These are phyloP conservation scores for Elongisporangium prolatum DNA, from an alignment of 352 stramenopile genomes.

Conservation along the genomic window DNA sequence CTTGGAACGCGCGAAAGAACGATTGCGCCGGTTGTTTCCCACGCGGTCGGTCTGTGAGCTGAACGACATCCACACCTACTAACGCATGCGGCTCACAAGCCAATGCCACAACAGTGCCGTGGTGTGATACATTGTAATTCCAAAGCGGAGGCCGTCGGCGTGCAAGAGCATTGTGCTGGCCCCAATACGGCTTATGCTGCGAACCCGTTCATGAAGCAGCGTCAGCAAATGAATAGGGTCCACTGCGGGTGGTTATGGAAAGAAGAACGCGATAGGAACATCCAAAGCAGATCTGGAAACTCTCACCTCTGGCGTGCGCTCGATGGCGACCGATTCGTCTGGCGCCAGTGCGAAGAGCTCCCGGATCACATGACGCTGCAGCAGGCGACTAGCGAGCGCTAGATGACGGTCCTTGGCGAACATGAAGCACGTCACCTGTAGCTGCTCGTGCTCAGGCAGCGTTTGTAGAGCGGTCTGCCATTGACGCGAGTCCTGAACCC, in stretches of 20 bases:
- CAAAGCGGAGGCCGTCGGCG: slow-evolving; percentile 14
- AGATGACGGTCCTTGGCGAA: slow-evolving; percentile 68
- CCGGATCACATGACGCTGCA: slow-evolving; percentile 49
- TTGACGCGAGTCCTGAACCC: slow-evolving; percentile 24
- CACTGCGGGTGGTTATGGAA: neutral
- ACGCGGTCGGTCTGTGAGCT: slow-evolving; percentile 42
- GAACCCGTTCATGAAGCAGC: neutral
- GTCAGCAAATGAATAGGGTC: neutral
- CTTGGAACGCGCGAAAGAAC: slow-evolving; percentile 62
- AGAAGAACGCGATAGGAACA: too few species aligned
- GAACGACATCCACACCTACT: slow-evolving; percentile 72
- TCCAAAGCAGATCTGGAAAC: too few species aligned
- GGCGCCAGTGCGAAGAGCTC: slow-evolving; percentile 27
- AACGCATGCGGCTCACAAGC: slow-evolving; percentile 28
- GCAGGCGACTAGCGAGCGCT: slow-evolving; percentile 55
- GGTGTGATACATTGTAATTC: slow-evolving; percentile 85
- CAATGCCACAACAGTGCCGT: slow-evolving; percentile 66
- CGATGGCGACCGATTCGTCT: slow-evolving; percentile 28
- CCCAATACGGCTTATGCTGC: slow-evolving; percentile 68
- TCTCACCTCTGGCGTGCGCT: slow-evolving; percentile 52
- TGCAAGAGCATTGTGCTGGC: neutral
- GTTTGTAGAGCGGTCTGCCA: slow-evolving; percentile 29
- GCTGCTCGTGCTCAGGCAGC: slow-evolving; percentile 34
- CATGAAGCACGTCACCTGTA: slow-evolving; percentile 49
- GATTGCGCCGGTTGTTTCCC: slow-evolving; percentile 13